phyloP scores from a whole-genome alignment of 2,329 filamentous ascomycete species.

The Mariannaea elegans region DNA sequence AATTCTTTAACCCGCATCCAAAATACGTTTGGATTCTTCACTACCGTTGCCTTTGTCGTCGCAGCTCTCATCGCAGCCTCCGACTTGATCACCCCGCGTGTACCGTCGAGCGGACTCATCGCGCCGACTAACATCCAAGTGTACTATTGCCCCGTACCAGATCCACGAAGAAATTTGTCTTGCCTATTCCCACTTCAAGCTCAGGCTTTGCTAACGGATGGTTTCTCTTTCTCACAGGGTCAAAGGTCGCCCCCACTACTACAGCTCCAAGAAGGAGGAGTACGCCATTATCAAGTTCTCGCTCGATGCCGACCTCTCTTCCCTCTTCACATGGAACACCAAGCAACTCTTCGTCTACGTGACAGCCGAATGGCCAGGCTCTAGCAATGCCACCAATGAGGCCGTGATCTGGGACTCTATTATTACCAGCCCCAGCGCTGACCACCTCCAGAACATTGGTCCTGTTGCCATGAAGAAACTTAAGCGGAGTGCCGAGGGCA shows the following conservation, averaged over 20 bases:
- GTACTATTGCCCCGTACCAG: conserved; percentile 54
- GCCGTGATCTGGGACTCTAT: conserved; percentile 97
- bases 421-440: conserved; percentile 77
- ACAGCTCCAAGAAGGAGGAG: conserved; percentile 90
- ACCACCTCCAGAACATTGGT: conserved; percentile 69
- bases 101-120: conserved; percentile 68
- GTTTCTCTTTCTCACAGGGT: conserved; percentile 62
- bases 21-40: conserved; percentile 98
- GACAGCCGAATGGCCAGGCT: conserved; percentile 74
- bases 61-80: conserved; percentile 83
- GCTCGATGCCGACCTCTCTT: conserved; percentile 87
- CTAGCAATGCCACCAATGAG: conserved; percentile 63
- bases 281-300: conserved; percentile 96
- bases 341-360: conserved; percentile 98
- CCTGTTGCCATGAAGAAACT: conserved; percentile 70
- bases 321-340: conserved; percentile 99
- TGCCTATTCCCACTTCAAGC: not conserved
- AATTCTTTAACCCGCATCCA: conserved; percentile 85
- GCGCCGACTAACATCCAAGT: conserved; percentile 83
- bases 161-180: not conserved
- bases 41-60: conserved; percentile 86
- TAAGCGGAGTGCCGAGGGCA: conserved; percentile 65
- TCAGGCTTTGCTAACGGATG: conserved; percentile 20
- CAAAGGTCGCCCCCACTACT: conserved; percentile 94
- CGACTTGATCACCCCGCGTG: conserved; percentile 75